phyloP scores from a whole-genome alignment of 2,329 filamentous ascomycete species.

The Penicillium sp. region DNA sequence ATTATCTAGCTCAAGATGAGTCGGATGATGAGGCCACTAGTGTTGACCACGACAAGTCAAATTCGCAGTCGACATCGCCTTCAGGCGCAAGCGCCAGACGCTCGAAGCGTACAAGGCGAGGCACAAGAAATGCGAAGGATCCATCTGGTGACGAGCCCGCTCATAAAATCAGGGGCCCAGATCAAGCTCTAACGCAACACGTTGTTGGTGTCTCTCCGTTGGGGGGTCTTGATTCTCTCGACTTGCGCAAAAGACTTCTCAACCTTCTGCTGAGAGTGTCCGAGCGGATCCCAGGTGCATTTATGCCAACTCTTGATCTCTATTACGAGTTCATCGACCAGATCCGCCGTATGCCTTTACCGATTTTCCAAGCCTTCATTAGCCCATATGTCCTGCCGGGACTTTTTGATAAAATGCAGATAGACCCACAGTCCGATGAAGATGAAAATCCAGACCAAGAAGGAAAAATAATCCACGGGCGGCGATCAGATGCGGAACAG shows the following conservation, averaged over 20 bases:
- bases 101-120: slow-evolving; percentile 39
- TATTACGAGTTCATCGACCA: slow-evolving; percentile 52
- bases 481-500: slow-evolving; percentile 37
- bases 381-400: slow-evolving; percentile 49
- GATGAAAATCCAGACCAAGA: background rate
- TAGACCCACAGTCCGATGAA: background rate
- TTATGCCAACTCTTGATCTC: slow-evolving; percentile 44
- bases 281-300: slow-evolving; percentile 36
- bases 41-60: slow-evolving; percentile 8
- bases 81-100: slow-evolving; percentile 27
- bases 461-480: background rate
- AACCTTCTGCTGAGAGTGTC: slow-evolving; percentile 47
- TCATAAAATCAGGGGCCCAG: slow-evolving; percentile 2
- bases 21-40: slow-evolving; percentile 39
- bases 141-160: background rate
- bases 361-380: slow-evolving; percentile 52
- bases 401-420: slow-evolving; percentile 28
- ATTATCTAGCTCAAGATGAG: slow-evolving; percentile 46
- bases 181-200: slow-evolving; percentile 15
- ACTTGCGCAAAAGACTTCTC: slow-evolving; percentile 51
- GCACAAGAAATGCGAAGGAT: slow-evolving; percentile 23
- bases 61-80: slow-evolving; percentile 7
- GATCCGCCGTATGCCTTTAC: slow-evolving; percentile 50
- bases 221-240: slow-evolving; percentile 45
- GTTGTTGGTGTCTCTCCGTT: slow-evolving; percentile 34